These are phyloP conservation scores for Lepidium africanum DNA, from an alignment of 345 rosid species.

Conservation along the genomic window DNA sequence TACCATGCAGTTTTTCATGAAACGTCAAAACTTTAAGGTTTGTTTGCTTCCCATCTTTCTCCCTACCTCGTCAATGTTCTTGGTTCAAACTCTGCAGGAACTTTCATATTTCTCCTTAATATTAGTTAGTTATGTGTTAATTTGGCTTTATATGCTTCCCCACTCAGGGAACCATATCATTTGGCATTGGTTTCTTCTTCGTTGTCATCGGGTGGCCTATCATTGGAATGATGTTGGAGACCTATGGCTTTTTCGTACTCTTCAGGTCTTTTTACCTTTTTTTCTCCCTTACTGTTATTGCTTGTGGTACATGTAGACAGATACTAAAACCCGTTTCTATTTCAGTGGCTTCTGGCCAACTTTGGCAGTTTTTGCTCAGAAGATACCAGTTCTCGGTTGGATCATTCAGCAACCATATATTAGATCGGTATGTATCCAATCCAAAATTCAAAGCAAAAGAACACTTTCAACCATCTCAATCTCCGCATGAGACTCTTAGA, in stretches of 20 bases:
- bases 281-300: background rate
- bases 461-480: background rate
- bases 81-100: background rate
- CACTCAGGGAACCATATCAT: slow-evolving; percentile 89
- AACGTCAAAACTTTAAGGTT: slow-evolving; percentile 92
- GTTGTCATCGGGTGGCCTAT: slow-evolving; percentile 96
- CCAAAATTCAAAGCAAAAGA: background rate
- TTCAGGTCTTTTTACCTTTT: slow-evolving; percentile 53
- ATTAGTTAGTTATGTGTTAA: background rate
- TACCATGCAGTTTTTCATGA: slow-evolving; percentile 91
- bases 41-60: background rate
- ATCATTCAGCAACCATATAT: slow-evolving; percentile 73
- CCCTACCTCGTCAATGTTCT: background rate
- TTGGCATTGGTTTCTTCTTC: slow-evolving; percentile 84
- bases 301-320: background rate
- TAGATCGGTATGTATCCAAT: slow-evolving; percentile 55
- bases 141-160: background rate
- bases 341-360: slow-evolving; percentile 99
- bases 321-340: background rate
- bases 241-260: slow-evolving; percentile 83
- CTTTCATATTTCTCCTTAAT: background rate
- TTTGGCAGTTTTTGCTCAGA: slow-evolving; percentile 76
- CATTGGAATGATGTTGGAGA: slow-evolving; percentile 84
- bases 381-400: slow-evolving; percentile 97
- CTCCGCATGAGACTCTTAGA: background rate